Conservation (phyloP, 1,284 basidiomycete genomes). For the Trametes sp. region DNA sequence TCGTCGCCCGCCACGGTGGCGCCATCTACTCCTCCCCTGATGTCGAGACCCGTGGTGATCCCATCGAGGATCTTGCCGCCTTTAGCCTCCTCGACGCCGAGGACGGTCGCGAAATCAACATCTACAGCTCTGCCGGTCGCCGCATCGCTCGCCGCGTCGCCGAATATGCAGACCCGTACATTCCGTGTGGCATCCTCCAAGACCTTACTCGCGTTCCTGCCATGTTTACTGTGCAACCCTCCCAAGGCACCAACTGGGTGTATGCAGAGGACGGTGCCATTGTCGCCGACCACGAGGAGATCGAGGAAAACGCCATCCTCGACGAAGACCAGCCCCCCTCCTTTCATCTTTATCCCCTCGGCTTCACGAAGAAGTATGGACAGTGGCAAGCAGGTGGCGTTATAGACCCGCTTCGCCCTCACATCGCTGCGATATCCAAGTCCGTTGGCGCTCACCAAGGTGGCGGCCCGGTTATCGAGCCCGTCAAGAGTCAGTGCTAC, state of each 20-base stretch:
- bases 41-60: neutral
- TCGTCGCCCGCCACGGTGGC: too few relatives aligned
- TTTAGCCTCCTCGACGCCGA: neutral
- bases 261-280: too few relatives aligned
- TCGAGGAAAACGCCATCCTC: neutral
- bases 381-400: slow-evolving; percentile 7
- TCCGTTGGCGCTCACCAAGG: too few relatives aligned
- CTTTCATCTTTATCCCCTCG: neutral
- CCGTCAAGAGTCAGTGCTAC: slow-evolving; percentile 7
- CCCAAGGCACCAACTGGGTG: neutral
- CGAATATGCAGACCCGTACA: neutral
- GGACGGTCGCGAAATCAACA: neutral
- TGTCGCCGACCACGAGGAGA: neutral
- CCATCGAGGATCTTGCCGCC: neutral
- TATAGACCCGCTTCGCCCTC: neutral
- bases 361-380: neutral
- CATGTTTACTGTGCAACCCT: neutral
- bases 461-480: neutral
- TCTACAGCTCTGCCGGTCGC: neutral
- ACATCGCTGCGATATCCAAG: neutral
- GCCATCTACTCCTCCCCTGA: neutral
- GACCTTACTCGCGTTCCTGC: neutral
- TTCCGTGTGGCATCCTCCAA: neutral
- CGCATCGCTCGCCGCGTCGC: neutral
- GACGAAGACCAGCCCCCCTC: neutral